Conservation (phyloP, 306 rosid species). For the Parietaria judaica region DNA sequence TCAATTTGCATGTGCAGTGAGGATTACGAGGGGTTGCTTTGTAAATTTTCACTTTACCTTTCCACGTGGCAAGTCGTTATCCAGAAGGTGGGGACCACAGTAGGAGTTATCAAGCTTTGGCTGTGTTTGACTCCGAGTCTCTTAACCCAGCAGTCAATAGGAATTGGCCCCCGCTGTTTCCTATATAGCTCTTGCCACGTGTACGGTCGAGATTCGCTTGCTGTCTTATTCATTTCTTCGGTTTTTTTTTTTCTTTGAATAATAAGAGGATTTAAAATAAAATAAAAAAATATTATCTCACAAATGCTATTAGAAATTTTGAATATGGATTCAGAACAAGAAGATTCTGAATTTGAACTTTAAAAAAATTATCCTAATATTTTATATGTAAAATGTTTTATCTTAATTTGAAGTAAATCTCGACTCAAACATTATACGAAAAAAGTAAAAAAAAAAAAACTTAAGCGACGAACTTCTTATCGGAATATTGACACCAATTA, state of each 20-base stretch:
- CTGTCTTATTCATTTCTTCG: background rate
- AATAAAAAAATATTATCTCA: too few species aligned
- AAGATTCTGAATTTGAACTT: too few species aligned
- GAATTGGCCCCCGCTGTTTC: background rate
- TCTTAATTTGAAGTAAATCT: too few species aligned
- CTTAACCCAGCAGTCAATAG: conserved; percentile 2
- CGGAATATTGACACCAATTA: too few species aligned
- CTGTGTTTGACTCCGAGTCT: conserved; percentile 21
- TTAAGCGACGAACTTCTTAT: too few species aligned
- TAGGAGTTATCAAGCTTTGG: background rate
- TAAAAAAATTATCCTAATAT: too few species aligned
- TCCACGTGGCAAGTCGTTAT: background rate
- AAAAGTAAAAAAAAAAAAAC: too few species aligned
- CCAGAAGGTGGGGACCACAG: conserved; percentile 9
- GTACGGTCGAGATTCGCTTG: conserved; percentile 2
- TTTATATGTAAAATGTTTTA: too few species aligned
- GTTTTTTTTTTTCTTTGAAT: background rate
- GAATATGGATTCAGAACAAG: too few species aligned
- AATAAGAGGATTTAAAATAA: too few species aligned
- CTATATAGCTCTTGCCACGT: background rate
- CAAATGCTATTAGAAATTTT: too few species aligned
- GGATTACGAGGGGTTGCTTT: background rate
- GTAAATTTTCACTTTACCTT: background rate
- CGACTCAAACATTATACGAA: too few species aligned
- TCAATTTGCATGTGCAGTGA: conserved; percentile 2